A percentile compares a stretch with the other conserved stretches of the same genome.
These are phyloP conservation scores for Golovinomyces cichoracearum DNA, from an alignment of 2,329 filamentous ascomycete species.

Conservation along the genomic window DNA sequence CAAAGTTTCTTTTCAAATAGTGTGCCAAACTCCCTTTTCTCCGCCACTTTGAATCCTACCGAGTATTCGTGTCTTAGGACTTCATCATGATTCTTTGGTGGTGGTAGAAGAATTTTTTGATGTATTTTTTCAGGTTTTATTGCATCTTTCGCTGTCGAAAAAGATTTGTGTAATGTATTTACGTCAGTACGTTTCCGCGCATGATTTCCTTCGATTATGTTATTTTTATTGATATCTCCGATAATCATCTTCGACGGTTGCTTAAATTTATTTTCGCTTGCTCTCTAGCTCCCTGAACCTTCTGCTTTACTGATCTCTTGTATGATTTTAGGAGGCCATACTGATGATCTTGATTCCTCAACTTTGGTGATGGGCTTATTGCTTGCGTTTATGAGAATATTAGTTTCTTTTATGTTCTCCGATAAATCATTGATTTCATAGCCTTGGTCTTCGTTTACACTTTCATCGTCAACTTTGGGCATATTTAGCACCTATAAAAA, in stretches of 20 bases:
- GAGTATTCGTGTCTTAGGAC: neutral
- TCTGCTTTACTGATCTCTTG: too few relatives aligned
- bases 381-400: too few relatives aligned
- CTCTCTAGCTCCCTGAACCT: too few relatives aligned
- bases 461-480: neutral
- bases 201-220: neutral
- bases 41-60: neutral
- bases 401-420: too few relatives aligned
- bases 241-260: neutral
- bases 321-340: too few relatives aligned
- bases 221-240: neutral
- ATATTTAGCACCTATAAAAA: neutral
- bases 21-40: neutral
- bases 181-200: neutral
- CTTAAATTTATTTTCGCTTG: neutral
- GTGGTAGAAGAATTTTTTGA: neutral
- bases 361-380: too few relatives aligned
- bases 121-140: neutral
- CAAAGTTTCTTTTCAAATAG: neutral
- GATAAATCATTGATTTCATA: too few relatives aligned
- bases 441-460: too few relatives aligned
- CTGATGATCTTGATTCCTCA: too few relatives aligned
- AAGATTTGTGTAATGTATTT: neutral
- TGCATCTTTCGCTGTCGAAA: neutral
- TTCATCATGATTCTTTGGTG: neutral